Evolutionary conservation across 345 rosid species (phyloP), one percentile per base, ranked within the genome.

Genomic region (Lepidium didymum): DNA sequence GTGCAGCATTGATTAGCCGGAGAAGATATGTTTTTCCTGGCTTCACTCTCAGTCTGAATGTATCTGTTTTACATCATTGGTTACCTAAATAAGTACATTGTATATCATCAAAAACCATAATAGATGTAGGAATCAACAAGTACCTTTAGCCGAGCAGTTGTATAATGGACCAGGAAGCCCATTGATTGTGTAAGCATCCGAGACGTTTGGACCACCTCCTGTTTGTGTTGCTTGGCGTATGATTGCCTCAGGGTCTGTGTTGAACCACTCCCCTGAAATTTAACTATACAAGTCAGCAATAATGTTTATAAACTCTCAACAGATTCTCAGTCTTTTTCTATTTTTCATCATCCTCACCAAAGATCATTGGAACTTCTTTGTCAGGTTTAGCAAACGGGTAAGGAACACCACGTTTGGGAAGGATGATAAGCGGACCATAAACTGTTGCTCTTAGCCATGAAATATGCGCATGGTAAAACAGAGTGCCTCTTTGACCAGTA

Each of bases 121-220:
- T 61, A 60, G 56, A 35, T 35, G 36, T 64, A 14, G 45, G 31
- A 70, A 64, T 12, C 38, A 42, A 43, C 33, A 25, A 6, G 27
- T 64, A 88, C 92, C 94, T 63, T 86, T 83, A 12, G 85, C 76
- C 1, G 95, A 87, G 75, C 96, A 92, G 62, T 89, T 89, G 67
- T 92, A 87, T 12, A 89, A 56, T 1, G 87, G 92, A 41, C 98
- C 98, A 29, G 92, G 88, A 57, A 81, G 81, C 7, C 92, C 90
- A 55, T 90, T 86, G 47, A 90, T 78, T 9, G 96, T 86, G 76
- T 81, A 89, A 35, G 92, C 95, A 65, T 89, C 89, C 3, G 95
- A 91, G 12, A 87, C 96, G 76, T 87, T 91, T 55, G 97, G 94
- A 35, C 89, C 87, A 42, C 79, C 89, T 35, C 96, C 95, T 9